Base-by-base conservation (phyloP, 2,329 filamentous ascomycete species). In the Eurotiales sp. region DNA sequence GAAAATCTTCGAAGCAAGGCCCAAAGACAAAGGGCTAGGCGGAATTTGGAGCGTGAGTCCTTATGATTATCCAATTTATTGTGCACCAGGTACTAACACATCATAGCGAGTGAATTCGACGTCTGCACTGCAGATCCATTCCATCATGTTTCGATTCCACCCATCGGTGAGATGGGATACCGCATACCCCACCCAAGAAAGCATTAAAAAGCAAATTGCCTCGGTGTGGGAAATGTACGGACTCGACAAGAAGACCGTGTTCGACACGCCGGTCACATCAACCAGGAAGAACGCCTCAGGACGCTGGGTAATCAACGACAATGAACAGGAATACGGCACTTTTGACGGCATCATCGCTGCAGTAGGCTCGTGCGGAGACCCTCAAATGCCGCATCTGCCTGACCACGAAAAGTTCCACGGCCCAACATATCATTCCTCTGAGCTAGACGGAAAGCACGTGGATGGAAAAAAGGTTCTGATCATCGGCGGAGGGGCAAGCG, bases 131-230 rank as follows among this genome's bases (percentile, higher is more conserved):
- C 88, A 93, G 62, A 91, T 95, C 19, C 88, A 95, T 66, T 88
- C 84, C 17, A 68, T 91, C 52, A 93, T 93, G 88, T 95, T 92
- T 67, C 82, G 89, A 19, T 95, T 95, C 65, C 87, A 92, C 58
- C 90, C 90, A 0, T 87, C 86, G 0, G 82, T 95, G 1, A 77
- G 80, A 55, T 95, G 87, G 83, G 74, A 80, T 29, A 74, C 77
- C 25, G 87, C 87, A n/a, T 95, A 95, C 62, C 90, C 90, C 0
- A 79, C 85, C 55, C 84, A 87, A 45, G 73, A 85, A 56, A 83
- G 91, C 67, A 93, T 95, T 54, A 76, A 91, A 39, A 77, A 78
- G 21, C 84, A 91, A 63, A 84, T 93, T 10, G 77, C 77, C 15
- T 70, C 84, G 54, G 72, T 95, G 0, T 95, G 88, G 88, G 78